Conservation (phyloP, 768 basidiomycete species). For the Cystobasidium ongulense region DNA sequence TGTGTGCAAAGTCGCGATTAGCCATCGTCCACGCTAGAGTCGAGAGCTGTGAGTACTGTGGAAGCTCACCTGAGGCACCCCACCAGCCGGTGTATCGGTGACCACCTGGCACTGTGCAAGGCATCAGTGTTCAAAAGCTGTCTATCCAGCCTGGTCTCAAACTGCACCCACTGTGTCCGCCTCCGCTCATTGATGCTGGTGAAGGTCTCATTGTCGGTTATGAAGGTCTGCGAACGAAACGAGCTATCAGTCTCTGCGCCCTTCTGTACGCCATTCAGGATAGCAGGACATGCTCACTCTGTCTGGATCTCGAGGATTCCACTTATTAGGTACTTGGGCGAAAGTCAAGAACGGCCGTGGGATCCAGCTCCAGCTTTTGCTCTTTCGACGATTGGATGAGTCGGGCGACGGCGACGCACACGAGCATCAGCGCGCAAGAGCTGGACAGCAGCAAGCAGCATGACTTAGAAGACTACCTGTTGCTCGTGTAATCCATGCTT, state of each 20-base stretch:
- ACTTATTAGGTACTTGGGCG: not conserved
- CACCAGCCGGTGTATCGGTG: constrained; percentile 32
- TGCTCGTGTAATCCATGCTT: not conserved
- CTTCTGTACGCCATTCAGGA: not conserved
- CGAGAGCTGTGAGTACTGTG: not conserved
- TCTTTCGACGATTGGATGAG: not conserved
- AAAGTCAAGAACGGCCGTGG: not conserved
- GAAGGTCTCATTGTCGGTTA: constrained; percentile 3
- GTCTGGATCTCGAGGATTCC: not conserved
- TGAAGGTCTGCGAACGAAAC: not conserved
- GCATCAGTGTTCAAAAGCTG: not conserved
- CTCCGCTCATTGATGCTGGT: constrained; percentile 13
- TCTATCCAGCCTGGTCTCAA: not conserved
- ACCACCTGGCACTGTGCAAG: not conserved
- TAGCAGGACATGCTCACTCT: not conserved
- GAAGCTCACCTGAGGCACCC: constrained; percentile 24
- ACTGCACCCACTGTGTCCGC: not conserved
- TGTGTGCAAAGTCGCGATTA: constrained; percentile 4
- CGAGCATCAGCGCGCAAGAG: not conserved
- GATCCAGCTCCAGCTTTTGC: not conserved
- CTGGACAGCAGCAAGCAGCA: not conserved
- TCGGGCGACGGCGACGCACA: not conserved
- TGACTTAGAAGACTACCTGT: constrained; percentile 22
- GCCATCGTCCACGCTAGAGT: not conserved
- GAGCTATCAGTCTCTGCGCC: not conserved